Evolutionary conservation across 305 asterid species (phyloP), one percentile per base, ranked within the genome.

Genomic region (Fraxinus ornus): DNA sequence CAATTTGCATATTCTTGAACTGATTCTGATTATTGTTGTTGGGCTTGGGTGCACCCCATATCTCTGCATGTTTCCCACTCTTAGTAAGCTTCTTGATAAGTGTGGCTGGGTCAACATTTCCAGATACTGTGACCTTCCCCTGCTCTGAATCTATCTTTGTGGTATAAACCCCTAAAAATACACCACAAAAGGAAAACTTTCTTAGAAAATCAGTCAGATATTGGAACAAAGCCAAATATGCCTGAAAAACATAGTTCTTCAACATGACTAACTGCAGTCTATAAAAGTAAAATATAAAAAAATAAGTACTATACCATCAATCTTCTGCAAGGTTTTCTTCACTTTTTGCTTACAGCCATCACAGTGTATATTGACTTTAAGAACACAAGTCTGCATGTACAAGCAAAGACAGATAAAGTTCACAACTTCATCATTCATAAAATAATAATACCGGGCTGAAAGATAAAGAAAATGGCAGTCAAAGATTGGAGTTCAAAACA

Each of bases 291-390:
- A 36, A 6, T 36, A 36, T 36, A 7, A 21, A 21, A n/a, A 0
- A 6, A 1, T 2, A n/a, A 57, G 68, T 35, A 5, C 7, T 36
- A 79, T 91, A 94, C 99, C 99, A 49, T 96, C 99, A 87, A 96
- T 94, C 92, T 96, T 96, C 89, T 96, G 99, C 89, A 95, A 84
- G 90, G 91, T 94, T 86, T 96, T 96, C 94, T 96, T 96, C 68
- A 96, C 99, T 87, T 94, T 94, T 2, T 91, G 92, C 88, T 94
- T 96, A 87, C 99, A 96, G 2, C 98, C 99, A 88, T 96, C 99
- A 84, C 98, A 94, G 92, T 96, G 99, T 72, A 96, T 96, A 88
- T 93, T 91, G 93, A 96, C 99, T 89, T 96, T 96, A 76, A 96
- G 98, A 28, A 91, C 98, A 89, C 98, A 96, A 86, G 97, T 96